Evolutionary conservation across 495 filamentous ascomycete genomes (phyloP).

Genomic region (Hypoxylon intermedium): DNA sequence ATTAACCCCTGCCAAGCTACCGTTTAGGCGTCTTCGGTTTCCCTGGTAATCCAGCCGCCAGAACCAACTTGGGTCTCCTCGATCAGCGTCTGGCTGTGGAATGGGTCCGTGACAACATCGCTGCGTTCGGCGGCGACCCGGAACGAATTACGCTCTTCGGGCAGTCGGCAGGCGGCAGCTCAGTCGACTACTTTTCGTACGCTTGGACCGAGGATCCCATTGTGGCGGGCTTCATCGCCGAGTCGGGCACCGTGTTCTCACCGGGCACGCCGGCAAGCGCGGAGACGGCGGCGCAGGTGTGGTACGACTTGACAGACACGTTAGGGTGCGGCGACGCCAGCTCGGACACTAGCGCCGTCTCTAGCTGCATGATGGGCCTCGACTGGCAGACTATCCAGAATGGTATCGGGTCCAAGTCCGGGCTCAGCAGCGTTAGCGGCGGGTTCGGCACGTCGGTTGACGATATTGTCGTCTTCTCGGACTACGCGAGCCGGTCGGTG

Average conservation of each 20-base stretch:
- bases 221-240: slow-evolving; percentile 52
- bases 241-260: slow-evolving; percentile 59
- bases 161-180: slow-evolving; percentile 56
- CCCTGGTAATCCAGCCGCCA: slow-evolving; percentile 45
- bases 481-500: slow-evolving; percentile 44
- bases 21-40: slow-evolving; percentile 71
- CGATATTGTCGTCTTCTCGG: slow-evolving; percentile 51
- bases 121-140: slow-evolving; percentile 64
- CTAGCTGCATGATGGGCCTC: slow-evolving; percentile 50
- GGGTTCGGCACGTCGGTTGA: slow-evolving; percentile 59
- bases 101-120: slow-evolving; percentile 62
- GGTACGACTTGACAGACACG: slow-evolving; percentile 48
- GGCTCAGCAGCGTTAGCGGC: slow-evolving; percentile 28
- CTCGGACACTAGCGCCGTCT: slow-evolving; percentile 30
- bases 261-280: slow-evolving; percentile 42
- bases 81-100: slow-evolving; percentile 62
- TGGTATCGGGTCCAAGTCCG: slow-evolving; percentile 40
- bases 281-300: slow-evolving; percentile 40
- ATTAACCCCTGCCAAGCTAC: slow-evolving; percentile 51
- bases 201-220: slow-evolving; percentile 55
- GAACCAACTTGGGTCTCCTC: slow-evolving; percentile 59
- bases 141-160: slow-evolving; percentile 60
- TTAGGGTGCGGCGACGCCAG: slow-evolving; percentile 53
- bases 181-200: slow-evolving; percentile 59
- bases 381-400: slow-evolving; percentile 41